Conservation (phyloP, 169 alveolate species). For the Theileria sp. region DNA sequence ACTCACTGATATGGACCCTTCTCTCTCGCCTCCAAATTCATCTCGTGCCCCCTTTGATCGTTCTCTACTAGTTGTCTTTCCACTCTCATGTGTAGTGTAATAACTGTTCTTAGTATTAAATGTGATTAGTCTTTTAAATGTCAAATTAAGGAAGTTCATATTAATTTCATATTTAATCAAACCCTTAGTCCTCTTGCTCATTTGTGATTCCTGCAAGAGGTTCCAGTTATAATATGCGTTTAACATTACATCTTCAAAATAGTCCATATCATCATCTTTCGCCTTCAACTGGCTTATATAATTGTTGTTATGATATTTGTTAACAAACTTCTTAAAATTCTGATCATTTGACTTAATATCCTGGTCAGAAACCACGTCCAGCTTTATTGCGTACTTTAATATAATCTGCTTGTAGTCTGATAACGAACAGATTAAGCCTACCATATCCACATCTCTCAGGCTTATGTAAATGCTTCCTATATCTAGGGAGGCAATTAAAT, state of each 20-base stretch:
- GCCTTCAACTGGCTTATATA: not conserved
- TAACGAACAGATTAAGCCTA: conserved; percentile 18
- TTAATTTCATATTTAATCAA: conserved; percentile 7
- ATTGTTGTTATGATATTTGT: conserved; percentile 9
- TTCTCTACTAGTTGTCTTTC: not conserved
- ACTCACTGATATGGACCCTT: not conserved
- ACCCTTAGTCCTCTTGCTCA: conserved; percentile 3
- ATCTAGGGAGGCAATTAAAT: conserved; percentile 12
- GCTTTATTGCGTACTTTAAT: conserved; percentile 30
- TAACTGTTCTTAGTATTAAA: conserved; percentile 9
- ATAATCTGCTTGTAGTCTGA: conserved; percentile 21
- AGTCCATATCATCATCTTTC: not conserved
- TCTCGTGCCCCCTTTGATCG: not conserved
- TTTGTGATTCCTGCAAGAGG: conserved; percentile 8
- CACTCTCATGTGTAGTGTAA: not conserved
- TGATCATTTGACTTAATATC: not conserved
- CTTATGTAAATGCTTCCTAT: conserved; percentile 44
- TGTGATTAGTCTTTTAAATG: conserved; percentile 12
- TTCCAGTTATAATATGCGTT: conserved; percentile 16
- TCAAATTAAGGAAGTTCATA: conserved; percentile 7
- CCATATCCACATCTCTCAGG: conserved; percentile 54
- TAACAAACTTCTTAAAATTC: not conserved
- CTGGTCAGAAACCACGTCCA: conserved; percentile 24
- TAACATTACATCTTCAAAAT: conserved; percentile 3
- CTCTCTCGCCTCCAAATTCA: not conserved